Conservation (phyloP, 306 rosid species). For the Acacia crassicarpa region DNA sequence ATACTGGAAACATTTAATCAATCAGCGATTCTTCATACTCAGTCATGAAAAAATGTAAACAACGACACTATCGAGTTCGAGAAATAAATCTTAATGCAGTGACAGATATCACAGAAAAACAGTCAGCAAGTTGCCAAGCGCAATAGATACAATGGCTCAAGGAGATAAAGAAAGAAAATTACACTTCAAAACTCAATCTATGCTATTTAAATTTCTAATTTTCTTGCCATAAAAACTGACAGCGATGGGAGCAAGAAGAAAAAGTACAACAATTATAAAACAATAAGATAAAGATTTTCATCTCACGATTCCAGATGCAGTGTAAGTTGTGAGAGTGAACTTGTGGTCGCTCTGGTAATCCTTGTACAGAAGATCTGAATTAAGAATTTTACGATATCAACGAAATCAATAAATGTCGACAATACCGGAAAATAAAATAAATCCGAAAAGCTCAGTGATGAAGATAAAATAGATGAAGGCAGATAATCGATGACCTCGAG, state of each 20-base stretch:
- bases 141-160: neutral
- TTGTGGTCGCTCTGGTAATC: conserved; percentile 96
- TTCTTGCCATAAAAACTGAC: conserved; percentile 21
- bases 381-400: neutral
- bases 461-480: neutral
- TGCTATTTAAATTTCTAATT: neutral
- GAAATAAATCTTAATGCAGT: neutral
- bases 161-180: neutral
- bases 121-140: neutral
- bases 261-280: neutral
- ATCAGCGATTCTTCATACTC: neutral
- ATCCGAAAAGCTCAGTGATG: neutral
- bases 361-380: conserved; percentile 80
- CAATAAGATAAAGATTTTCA: neutral
- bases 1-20: neutral
- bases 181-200: neutral
- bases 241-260: neutral
- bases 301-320: conserved; percentile 75
- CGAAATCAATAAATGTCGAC: neutral
- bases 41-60: neutral
- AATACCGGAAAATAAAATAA: neutral
- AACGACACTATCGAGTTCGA: neutral
- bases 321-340: conserved; percentile 77
- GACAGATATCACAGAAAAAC: neutral
- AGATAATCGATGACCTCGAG: conserved; percentile 58